phyloP scores from a whole-genome alignment of 2,329 filamentous ascomycete species.

The Thyridium curvatum region DNA sequence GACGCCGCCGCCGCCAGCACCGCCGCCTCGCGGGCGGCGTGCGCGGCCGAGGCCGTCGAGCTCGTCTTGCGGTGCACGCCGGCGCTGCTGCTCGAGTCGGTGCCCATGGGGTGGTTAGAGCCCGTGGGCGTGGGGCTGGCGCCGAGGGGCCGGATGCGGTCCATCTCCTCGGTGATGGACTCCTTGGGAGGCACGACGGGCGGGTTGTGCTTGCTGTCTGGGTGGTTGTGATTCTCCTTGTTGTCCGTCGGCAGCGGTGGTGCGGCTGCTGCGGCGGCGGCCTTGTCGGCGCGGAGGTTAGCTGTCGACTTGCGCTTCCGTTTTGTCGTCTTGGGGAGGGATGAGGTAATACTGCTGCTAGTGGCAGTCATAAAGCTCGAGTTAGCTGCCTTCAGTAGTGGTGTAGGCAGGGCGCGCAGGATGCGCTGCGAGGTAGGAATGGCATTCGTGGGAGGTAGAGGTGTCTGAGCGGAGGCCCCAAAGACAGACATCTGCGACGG shows the following conservation, averaged over 20 bases:
- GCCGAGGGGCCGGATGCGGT: conserved; percentile 31
- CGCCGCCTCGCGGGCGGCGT: conserved; percentile 17
- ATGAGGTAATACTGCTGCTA: conserved; percentile 76
- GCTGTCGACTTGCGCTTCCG: conserved; percentile 54
- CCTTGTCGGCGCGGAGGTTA: conserved; percentile 19
- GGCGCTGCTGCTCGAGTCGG: conserved; percentile 6
- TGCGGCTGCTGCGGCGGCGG: conserved; percentile 19
- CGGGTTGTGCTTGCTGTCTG: conserved; percentile 15
- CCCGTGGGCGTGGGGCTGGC: conserved; percentile 12
- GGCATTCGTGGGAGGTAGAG: conserved; percentile 70
- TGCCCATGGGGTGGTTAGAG: conserved; percentile 8
- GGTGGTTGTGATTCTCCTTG: conserved; percentile 40
- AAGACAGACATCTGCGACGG: conserved; percentile 86
- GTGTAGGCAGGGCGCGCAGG: conserved; percentile 80
- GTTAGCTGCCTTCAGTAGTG: conserved; percentile 89
- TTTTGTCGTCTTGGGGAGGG: conserved; percentile 60
- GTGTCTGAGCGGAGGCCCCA: conserved; percentile 59
- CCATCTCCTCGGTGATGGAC: conserved; percentile 40
- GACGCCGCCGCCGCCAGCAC: conserved; percentile 50
- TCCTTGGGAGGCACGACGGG: conserved; percentile 11
- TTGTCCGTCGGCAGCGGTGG: conserved; percentile 28
- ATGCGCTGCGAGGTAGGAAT: conserved; percentile 90
- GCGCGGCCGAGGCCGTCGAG: conserved; percentile 11
- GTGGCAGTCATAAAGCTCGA: conserved; percentile 92
- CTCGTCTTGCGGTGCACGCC: conserved; percentile 15